Evolutionary conservation across 2,329 filamentous ascomycete genomes (phyloP).

Genomic region (Monosporascus sp.): DNA sequence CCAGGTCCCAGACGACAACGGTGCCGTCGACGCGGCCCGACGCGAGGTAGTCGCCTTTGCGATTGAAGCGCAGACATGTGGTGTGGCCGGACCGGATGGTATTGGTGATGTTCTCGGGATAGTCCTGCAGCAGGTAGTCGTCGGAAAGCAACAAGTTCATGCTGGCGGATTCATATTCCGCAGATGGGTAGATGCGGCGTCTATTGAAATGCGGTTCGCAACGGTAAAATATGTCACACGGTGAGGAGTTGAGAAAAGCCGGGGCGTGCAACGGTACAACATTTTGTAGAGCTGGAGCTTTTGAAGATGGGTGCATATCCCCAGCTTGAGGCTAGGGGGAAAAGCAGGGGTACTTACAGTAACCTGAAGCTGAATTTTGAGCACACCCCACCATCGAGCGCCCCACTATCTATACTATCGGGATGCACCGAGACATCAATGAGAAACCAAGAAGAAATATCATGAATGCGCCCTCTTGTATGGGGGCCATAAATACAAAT

Average conservation of each 20-base stretch:
- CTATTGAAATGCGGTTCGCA: conserved; percentile 3
- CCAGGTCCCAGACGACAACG: conserved; percentile 92
- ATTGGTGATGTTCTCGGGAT: conserved; percentile 83
- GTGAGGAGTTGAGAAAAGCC: no score
- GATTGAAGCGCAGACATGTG: conserved; percentile 77
- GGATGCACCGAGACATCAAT: no score
- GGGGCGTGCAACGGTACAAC: neutral
- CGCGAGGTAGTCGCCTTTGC: conserved; percentile 88
- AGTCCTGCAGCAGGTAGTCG: conserved; percentile 68
- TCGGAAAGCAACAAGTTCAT: conserved; percentile 60
- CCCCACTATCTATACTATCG: no score
- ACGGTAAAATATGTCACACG: no score
- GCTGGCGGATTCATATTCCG: conserved; percentile 17
- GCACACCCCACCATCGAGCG: no score
- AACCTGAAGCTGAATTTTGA: no score
- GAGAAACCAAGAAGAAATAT: no score
- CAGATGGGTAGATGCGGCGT: neutral
- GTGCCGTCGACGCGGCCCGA: conserved; percentile 92
- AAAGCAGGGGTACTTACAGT: no score
- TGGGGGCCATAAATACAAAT: no score
- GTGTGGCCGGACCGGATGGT: conserved; percentile 71
- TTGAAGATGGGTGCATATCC: neutral
- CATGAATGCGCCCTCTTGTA: neutral
- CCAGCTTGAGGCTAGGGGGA: neutral
- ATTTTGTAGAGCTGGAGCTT: neutral